Evolutionary conservation across 805 yeast species (phyloP).

Genomic region (Maudiozyma barnettii): DNA sequence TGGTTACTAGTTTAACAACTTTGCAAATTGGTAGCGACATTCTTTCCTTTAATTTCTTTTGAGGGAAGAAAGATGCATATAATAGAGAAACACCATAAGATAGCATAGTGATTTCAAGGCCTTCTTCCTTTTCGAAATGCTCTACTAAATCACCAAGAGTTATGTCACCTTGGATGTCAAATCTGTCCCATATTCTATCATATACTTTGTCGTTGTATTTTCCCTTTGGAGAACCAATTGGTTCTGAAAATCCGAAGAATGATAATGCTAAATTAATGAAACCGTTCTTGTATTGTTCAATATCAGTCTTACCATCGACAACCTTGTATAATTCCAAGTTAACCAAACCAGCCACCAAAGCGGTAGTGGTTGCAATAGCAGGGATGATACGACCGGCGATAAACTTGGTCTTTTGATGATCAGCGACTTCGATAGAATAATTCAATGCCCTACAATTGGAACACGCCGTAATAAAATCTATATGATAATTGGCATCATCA

Average conservation of each 20-base stretch:
- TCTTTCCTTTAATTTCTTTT: conserved; percentile 79
- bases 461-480: conserved; percentile 91
- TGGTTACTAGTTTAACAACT: conserved; percentile 74
- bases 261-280: conserved; percentile 88
- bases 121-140: conserved; percentile 71
- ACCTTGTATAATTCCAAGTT: conserved; percentile 89
- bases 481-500: conserved; percentile 93
- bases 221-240: conserved; percentile 75
- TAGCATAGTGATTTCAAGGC: conserved; percentile 81
- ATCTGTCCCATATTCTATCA: conserved; percentile 93
- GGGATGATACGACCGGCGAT: conserved; percentile 98
- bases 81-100: conserved; percentile 83
- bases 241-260: conserved; percentile 94
- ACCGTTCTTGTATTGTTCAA: conserved; percentile 88
- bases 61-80: conserved; percentile 90
- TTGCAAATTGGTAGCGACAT: conserved; percentile 56
- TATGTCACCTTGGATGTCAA: conserved; percentile 67
- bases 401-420: conserved; percentile 82
- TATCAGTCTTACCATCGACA: conserved; percentile 58
- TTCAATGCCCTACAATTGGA: conserved; percentile 93
- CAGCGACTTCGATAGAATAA: conserved; percentile 82
- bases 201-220: conserved; percentile 69
- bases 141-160: conserved; percentile 67
- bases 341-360: conserved; percentile 89
- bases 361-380: conserved; percentile 99